Conservation (phyloP, 2,329 filamentous ascomycete species). For the Drechslerella dactyloides region DNA sequence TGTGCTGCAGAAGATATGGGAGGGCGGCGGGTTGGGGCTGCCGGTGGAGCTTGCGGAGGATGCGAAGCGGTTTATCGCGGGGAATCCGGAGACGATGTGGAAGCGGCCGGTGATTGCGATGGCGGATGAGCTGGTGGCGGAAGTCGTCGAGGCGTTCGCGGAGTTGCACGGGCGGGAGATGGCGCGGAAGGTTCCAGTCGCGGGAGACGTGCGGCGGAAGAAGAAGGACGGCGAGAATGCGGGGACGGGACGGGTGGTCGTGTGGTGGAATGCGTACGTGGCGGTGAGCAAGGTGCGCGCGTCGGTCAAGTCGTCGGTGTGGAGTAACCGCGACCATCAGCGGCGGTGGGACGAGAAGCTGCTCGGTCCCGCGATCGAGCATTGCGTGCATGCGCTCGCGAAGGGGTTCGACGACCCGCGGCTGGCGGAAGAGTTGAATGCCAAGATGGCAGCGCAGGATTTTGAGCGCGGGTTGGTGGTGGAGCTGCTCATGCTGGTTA, state of each 20-base stretch:
- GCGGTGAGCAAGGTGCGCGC: slow-evolving; percentile 30
- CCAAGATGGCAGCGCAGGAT: slow-evolving; percentile 34
- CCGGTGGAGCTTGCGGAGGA: slow-evolving; percentile 2
- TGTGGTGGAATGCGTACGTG: slow-evolving; percentile 38
- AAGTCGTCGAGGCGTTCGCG: slow-evolving; percentile 24
- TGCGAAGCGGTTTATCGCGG: slow-evolving; percentile 16
- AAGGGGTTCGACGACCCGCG: slow-evolving; percentile 32
- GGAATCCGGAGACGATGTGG: slow-evolving; percentile 47
- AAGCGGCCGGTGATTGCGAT: slow-evolving; percentile 36
- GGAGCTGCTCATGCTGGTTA: slow-evolving; percentile 45
- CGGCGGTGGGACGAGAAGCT: slow-evolving; percentile 36
- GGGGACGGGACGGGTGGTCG: slow-evolving; percentile 11
- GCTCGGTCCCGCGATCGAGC: slow-evolving; percentile 42
- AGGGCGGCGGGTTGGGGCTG: slow-evolving; percentile 42
- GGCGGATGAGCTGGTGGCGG: slow-evolving; percentile 23
- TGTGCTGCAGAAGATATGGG: slow-evolving; percentile 46
- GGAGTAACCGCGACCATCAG: neutral
- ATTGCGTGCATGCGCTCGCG: slow-evolving; percentile 42
- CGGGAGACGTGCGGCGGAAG: neutral
- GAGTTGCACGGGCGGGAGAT: slow-evolving; percentile 11
- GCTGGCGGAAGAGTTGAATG: slow-evolving; percentile 30
- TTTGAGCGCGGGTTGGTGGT: slow-evolving; percentile 34
- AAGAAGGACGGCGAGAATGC: neutral
- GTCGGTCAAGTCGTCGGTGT: slow-evolving; percentile 21
- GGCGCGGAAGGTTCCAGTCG: neutral